Evolutionary conservation across 352 stramenopile species (phyloP), one percentile per base, ranked within the genome.

Genomic region (Pythium volutum): DNA sequence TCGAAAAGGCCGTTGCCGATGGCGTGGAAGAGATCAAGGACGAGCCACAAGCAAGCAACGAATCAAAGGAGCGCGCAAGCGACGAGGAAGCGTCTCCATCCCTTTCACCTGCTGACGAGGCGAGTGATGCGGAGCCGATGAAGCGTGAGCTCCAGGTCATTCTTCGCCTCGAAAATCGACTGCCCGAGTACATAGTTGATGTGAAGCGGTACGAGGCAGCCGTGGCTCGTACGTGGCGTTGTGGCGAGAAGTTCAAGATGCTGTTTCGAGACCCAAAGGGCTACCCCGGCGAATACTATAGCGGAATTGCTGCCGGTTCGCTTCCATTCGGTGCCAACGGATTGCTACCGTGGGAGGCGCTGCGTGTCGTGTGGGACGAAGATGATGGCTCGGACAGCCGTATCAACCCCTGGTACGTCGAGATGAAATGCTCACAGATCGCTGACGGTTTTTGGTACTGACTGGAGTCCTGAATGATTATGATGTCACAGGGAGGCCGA

Each of bases 301-400:
- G 68, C 36, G 83, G 81, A 10, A 57, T 90, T 15, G 74, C 84
- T 7, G 83, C 81, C 22, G 84, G 84, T 7, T 86, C 82, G 2
- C 70, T 92, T 23, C 79, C 81, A 11, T 91, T 87, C 31, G 52
- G 75, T 29, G 42, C 55, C 8, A 78, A 81, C 58, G 83, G 83
- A 0, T 67, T 94, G 53, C 53, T 94, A n/a, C 81, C 81, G 12
- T 94, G 85, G 82, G 85, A 94, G 66, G 73, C 82, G 9, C 67
- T 92, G 36, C 82, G 81, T 20, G 77, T 94, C 60, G 87, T 84
- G 41, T 94, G 84, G 84, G 82, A 94, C 46, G 81, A 93, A 82
- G 82, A 92, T 56, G 85, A 92, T 47, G 85, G 85, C 29, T 85
- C 79, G 38, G 80, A 92, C 64, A 89, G 79, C 64, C 77, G 83